Conservation (phyloP, 257 asterid genomes). For the Gentiana straminea region DNA sequence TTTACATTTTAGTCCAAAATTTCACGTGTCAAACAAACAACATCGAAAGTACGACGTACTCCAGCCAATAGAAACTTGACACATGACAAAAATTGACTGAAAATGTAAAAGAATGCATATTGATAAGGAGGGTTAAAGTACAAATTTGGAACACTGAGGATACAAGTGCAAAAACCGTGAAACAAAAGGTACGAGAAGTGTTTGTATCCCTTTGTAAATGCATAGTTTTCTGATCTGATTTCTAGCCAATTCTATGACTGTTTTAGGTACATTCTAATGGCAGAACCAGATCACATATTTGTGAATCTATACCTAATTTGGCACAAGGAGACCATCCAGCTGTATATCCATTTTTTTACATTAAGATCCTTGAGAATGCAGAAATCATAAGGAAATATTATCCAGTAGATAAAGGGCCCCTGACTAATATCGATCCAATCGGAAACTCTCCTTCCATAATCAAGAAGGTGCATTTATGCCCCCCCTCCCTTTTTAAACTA, state of each 20-base stretch:
- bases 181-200: no score
- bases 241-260: conserved; percentile 22
- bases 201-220: no score
- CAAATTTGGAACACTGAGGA: no score
- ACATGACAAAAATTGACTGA: conserved; percentile 13
- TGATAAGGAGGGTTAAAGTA: no score
- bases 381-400: conserved; percentile 68
- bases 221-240: conserved; percentile 21
- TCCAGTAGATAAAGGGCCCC: conserved; percentile 83
- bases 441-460: conserved; percentile 96
- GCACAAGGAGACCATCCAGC: conserved; percentile 78
- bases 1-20: no score
- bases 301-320: conserved; percentile 87
- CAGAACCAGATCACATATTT: conserved; percentile 93
- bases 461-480: conserved; percentile 49
- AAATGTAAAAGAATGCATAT: conserved; percentile 6
- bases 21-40: no score
- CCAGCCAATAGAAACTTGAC: no score
- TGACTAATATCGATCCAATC: conserved; percentile 79
- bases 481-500: no score
- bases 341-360: conserved; percentile 91
- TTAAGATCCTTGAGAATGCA: conserved; percentile 60
- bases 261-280: conserved; percentile 96
- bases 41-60: no score
- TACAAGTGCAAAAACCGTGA: no score